phyloP scores from a whole-genome alignment of 2,329 filamentous ascomycete species.

The Alternaria dauci region DNA sequence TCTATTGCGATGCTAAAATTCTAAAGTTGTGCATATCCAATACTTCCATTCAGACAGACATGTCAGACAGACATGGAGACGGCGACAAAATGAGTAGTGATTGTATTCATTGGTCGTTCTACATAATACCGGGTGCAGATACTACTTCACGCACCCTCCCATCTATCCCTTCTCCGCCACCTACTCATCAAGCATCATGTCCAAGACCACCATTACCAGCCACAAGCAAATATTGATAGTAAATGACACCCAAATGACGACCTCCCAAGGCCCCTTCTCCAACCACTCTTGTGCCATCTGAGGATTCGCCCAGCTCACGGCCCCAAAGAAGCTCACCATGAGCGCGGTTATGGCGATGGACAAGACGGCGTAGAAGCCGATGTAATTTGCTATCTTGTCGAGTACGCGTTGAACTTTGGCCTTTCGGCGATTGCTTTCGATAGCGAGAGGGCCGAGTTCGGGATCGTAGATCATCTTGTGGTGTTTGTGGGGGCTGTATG shows the following conservation, averaged over 20 bases:
- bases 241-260: not conserved
- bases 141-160: not conserved
- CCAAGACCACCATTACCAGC: not conserved
- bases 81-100: too few relatives aligned
- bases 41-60: too few relatives aligned
- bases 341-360: not conserved
- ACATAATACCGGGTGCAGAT: too few relatives aligned
- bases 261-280: not conserved
- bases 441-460: not conserved
- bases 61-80: too few relatives aligned
- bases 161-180: not conserved
- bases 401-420: not conserved
- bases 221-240: not conserved
- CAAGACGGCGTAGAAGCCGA: not conserved
- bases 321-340: not conserved
- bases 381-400: not conserved
- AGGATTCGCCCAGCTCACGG: not conserved
- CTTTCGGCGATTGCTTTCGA: accelerated
- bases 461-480: not conserved
- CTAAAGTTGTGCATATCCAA: too few relatives aligned
- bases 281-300: not conserved
- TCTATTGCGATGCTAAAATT: too few relatives aligned
- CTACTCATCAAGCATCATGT: not conserved
- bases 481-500: not conserved
- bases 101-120: too few relatives aligned